Percentiles rank a stretch among this genome's conserved stretches.
Evolutionary conservation across 1,284 basidiomycete genomes (phyloP).

Genomic region (Wallemia ichthyophaga): DNA sequence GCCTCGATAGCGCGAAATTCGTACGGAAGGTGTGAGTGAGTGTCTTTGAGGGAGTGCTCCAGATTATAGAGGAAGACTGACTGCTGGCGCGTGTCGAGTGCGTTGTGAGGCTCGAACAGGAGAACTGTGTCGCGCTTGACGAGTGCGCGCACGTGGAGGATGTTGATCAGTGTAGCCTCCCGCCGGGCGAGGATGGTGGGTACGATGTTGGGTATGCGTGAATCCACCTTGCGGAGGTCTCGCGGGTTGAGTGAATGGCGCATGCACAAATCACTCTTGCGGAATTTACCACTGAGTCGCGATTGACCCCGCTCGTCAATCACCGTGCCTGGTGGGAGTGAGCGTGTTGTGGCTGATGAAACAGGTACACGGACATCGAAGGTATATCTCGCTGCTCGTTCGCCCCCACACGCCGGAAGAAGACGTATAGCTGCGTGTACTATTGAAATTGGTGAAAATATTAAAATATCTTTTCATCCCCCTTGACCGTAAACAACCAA

Average conservation of each 20-base stretch:
- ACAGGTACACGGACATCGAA: not conserved
- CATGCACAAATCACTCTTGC: slow-evolving; percentile 54
- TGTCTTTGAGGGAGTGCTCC: slow-evolving; percentile 24
- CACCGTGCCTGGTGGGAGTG: not conserved
- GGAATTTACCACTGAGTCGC: slow-evolving; percentile 68
- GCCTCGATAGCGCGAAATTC: slow-evolving; percentile 42
- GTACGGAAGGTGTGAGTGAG: not conserved
- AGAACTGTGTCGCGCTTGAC: slow-evolving; percentile 78
- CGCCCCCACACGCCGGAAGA: not conserved
- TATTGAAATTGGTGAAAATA: too few species aligned
- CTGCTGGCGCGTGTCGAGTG: slow-evolving; percentile 50
- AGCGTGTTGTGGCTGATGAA: not conserved
- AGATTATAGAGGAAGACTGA: slow-evolving; percentile 64
- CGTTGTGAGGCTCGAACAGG: slow-evolving; percentile 69
- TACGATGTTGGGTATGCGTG: slow-evolving; percentile 68
- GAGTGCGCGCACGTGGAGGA: slow-evolving; percentile 74
- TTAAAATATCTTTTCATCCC: too few species aligned
- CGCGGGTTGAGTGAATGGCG: slow-evolving; percentile 73
- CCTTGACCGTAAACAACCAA: too few species aligned
- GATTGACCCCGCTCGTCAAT: slow-evolving; percentile 38
- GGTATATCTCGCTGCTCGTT: not conserved
- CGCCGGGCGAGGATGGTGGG: slow-evolving; percentile 72
- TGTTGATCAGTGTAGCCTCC: slow-evolving; percentile 72
- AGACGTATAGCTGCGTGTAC: not conserved
- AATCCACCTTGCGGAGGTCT: slow-evolving; percentile 89